Percentiles rank a stretch among this genome's conserved stretches.
These are phyloP conservation scores for Zygosaccharomyces bailii DNA, from an alignment of 805 yeast genomes.

Conservation along the genomic window DNA sequence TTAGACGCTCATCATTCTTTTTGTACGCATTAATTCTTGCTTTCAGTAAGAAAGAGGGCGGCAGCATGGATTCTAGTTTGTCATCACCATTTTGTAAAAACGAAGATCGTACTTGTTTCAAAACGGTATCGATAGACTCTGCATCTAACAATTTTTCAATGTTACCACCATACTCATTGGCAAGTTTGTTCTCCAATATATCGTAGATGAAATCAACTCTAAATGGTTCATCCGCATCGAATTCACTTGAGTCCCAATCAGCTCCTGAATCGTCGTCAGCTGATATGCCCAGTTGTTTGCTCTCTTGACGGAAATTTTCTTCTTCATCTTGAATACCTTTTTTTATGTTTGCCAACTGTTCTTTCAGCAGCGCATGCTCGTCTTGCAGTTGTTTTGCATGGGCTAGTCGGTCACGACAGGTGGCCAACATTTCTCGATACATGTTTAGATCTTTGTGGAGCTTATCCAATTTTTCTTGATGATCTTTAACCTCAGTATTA, in stretches of 20 bases:
- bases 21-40: slow-evolving; percentile 82
- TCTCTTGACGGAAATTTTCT: slow-evolving; percentile 45
- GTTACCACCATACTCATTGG: slow-evolving; percentile 31
- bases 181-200: slow-evolving; percentile 44
- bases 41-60: slow-evolving; percentile 47
- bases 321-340: slow-evolving; percentile 66
- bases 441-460: slow-evolving; percentile 43
- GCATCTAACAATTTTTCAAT: slow-evolving; percentile 28
- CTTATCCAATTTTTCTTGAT: slow-evolving; percentile 49
- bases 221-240: slow-evolving; percentile 92
- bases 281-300: slow-evolving; percentile 37
- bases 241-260: slow-evolving; percentile 48
- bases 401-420: slow-evolving; percentile 27
- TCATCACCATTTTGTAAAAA: slow-evolving; percentile 16
- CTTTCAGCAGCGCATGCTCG: slow-evolving; percentile 52
- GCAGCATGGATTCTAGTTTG: slow-evolving; percentile 26
- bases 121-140: slow-evolving; percentile 24
- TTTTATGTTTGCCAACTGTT: slow-evolving; percentile 54
- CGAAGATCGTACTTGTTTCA: slow-evolving; percentile 23
- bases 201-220: slow-evolving; percentile 59
- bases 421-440: slow-evolving; percentile 26
- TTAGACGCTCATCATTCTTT: slow-evolving; percentile 59
- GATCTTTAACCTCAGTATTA: slow-evolving; percentile 51
- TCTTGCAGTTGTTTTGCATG: slow-evolving; percentile 45
- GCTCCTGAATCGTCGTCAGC: slow-evolving; percentile 29